Conservation (phyloP, 2,329 filamentous ascomycete species). For the Lachnellula hyalina region DNA sequence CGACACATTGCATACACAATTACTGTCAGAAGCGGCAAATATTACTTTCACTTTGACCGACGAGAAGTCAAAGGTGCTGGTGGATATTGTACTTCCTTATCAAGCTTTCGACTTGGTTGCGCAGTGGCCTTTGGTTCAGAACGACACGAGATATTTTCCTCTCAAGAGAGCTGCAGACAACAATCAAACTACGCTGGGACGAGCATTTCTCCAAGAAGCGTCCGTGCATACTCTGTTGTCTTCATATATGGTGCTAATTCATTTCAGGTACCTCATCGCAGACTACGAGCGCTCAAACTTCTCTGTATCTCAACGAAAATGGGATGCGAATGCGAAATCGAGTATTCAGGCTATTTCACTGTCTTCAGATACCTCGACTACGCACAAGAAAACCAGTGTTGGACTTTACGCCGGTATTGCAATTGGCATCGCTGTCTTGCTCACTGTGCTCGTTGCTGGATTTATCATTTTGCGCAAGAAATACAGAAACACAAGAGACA, state of each 20-base stretch:
- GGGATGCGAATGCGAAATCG: constrained; percentile 13
- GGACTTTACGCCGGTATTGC: constrained; percentile 1
- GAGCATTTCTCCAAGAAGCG: constrained; percentile 38
- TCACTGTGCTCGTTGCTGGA: constrained; percentile 6
- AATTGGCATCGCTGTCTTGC: constrained; percentile 7
- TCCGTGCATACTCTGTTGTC: constrained; percentile 5
- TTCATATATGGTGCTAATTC: background rate
- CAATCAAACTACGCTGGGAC: constrained; percentile 35
- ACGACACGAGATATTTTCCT: constrained; percentile 34
- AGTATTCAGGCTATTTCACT: constrained; percentile 16
- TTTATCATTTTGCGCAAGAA: background rate
- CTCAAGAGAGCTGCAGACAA: constrained; percentile 32
- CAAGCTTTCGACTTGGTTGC: constrained; percentile 35
- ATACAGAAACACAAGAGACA: background rate
- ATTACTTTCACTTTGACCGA: constrained; percentile 34
- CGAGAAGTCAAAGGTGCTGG: constrained; percentile 22
- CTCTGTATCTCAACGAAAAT: constrained; percentile 32
- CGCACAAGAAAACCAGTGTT: constrained; percentile 1
- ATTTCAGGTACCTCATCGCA: constrained; percentile 25
- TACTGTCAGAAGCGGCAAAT: constrained; percentile 27
- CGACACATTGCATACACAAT: constrained; percentile 14
- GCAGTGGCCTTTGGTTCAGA: constrained; percentile 30
- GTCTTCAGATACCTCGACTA: constrained; percentile 1
- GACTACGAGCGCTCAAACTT: constrained; percentile 38
- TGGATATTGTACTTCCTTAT: constrained; percentile 35